Evolutionary conservation across 768 basidiomycete species (phyloP).

Genomic region (Boletus reticulatus): DNA sequence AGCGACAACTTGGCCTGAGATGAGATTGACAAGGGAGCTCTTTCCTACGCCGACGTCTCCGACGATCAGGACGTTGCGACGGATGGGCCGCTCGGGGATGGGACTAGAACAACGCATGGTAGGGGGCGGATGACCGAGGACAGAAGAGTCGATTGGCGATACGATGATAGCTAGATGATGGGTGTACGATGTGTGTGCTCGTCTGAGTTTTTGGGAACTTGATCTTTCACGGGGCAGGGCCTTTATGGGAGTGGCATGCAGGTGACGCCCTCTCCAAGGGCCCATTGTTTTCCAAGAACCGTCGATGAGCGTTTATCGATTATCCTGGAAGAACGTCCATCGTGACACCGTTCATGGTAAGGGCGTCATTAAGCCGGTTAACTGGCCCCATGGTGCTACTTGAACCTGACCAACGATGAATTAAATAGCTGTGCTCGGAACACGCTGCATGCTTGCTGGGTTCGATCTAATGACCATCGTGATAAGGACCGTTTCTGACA

Average conservation of each 20-base stretch:
- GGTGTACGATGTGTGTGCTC: neutral
- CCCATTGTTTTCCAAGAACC: neutral
- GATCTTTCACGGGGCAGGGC: neutral
- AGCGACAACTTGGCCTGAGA: conserved; percentile 26
- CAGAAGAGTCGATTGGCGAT: neutral
- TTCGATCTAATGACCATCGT: neutral
- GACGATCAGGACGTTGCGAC: conserved; percentile 27
- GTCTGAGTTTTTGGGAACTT: neutral
- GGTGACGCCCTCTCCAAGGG: neutral
- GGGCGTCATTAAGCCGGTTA: neutral
- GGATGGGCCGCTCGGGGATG: conserved; percentile 7
- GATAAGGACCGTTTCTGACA: neutral
- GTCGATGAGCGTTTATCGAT: conserved; percentile 11
- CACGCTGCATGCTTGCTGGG: neutral
- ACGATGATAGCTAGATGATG: neutral
- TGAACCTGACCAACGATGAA: neutral
- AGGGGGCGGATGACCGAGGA: neutral
- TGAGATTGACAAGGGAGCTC: conserved; percentile 42
- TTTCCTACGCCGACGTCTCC: conserved; percentile 35
- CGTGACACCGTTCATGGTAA: neutral
- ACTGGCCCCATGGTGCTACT: neutral
- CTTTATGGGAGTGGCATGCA: conserved; percentile 13
- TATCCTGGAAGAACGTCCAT: neutral
- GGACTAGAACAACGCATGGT: conserved; percentile 17
- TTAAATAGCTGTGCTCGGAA: neutral